Evolutionary conservation across 495 filamentous ascomycete species (phyloP), one percentile per base, ranked within the genome.

Genomic region (Penicillium soppii): DNA sequence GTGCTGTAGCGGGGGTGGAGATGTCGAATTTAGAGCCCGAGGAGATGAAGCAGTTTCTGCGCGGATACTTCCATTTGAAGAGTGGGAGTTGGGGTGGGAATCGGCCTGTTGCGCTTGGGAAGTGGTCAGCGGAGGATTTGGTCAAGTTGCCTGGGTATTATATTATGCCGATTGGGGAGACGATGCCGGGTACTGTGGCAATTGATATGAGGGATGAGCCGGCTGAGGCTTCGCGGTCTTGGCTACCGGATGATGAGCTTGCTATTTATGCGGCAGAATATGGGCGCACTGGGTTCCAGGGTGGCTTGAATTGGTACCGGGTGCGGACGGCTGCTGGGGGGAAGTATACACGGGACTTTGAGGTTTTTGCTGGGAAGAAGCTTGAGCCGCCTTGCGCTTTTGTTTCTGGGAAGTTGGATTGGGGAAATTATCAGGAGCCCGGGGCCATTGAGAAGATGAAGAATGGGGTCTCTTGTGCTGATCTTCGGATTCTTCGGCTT

Each of bases 1-100:
- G 78, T 15, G 46, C 71, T 0, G 43, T 64, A 2, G 84, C 84
- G 1, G 79, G 75, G 23, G n/a, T 32, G 0, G 82, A 88, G 17
- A 88, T 86, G 84, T 70, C 72, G n/a, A 52, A 58, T 13, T 75
- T 53, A 7, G 30, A 79, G 4, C 50, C 62, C 0, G 72, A 79
- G 49, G 80, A 82, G 4, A 68, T 88, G 15, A 69, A 75, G 30
- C 59, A 58, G 7, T 88, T 88, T 49, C 62, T 88, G 23, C 74
- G 85, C 3, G 82, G 85, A 8, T 89, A 88, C 59, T 81, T 88
- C 50, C 78, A 87, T 61, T 67, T 88, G 15, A 89, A 88, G 57
- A 82, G 77, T 53, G 85, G 76, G 10, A 79, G 79, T 33, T 87
- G 80, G 79, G 59, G 57, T 2, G 57, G 59, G 5, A 87, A 87